Conservation (phyloP, 805 yeast genomes). For the Suhomyces pyralidae region DNA sequence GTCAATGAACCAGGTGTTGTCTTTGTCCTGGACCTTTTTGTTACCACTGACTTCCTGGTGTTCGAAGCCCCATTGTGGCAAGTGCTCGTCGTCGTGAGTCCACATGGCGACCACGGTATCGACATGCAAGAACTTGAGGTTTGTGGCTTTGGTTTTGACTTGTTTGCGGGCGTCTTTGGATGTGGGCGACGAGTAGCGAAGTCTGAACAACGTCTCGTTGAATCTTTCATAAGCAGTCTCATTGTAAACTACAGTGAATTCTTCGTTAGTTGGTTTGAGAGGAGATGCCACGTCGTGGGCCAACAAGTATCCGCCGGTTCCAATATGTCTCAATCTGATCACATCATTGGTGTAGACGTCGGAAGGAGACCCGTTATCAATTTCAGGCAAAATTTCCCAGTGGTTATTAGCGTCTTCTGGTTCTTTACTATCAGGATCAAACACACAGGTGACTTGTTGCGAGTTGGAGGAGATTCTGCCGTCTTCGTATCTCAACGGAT, state of each 20-base stretch:
- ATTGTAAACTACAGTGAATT: constrained; percentile 69
- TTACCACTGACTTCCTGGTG: constrained; percentile 96
- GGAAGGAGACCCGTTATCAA: constrained; percentile 15
- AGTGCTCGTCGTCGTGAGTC: constrained; percentile 77
- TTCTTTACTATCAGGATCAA: constrained; percentile 33
- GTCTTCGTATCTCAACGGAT: constrained; percentile 92
- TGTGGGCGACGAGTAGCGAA: constrained; percentile 47
- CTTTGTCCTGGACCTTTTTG: constrained; percentile 66
- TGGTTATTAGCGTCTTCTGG: constrained; percentile 61
- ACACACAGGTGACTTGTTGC: constrained; percentile 83
- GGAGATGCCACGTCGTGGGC: constrained; percentile 98
- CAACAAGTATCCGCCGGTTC: constrained; percentile 73
- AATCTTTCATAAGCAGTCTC: constrained; percentile 51
- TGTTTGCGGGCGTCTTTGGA: constrained; percentile 48
- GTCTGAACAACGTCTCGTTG: constrained; percentile 75
- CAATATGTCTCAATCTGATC: constrained; percentile 77
- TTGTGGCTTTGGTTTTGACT: constrained; percentile 68
- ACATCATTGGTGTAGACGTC: constrained; percentile 64
- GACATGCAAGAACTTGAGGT: constrained; percentile 71
- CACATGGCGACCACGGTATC: constrained; percentile 91
- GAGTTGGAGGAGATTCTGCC: constrained; percentile 93
- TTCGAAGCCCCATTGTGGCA: constrained; percentile 93
- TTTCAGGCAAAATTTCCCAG: constrained; percentile 80
- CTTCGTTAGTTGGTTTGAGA: constrained; percentile 85
- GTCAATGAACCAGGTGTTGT: constrained; percentile 76